phyloP scores from a whole-genome alignment of 1,284 basidiomycete genomes.

The Fistulinella cinereoalba region DNA sequence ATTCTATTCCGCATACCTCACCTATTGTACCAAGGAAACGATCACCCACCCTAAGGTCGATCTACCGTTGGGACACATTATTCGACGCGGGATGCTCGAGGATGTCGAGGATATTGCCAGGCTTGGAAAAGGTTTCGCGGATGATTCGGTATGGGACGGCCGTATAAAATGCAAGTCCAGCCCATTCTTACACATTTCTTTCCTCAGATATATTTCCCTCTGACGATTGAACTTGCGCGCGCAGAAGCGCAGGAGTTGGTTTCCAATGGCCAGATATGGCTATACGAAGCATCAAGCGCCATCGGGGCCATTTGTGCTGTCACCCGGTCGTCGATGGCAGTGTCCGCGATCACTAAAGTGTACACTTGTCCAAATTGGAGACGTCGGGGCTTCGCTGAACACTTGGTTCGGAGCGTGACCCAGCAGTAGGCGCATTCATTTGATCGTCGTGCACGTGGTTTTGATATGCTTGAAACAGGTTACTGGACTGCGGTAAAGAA shows the following conservation, averaged over 20 bases:
- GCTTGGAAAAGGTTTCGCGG: constrained; percentile 57
- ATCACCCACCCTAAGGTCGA: constrained; percentile 35
- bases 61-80: constrained; percentile 31
- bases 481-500: constrained; percentile 38
- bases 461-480: constrained; percentile 26
- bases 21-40: constrained; percentile 49
- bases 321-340: constrained; percentile 40
- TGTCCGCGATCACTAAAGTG: constrained; percentile 51
- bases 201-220: constrained; percentile 53
- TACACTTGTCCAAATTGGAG: constrained; percentile 45
- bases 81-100: constrained; percentile 40
- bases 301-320: constrained; percentile 65
- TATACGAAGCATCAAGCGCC: constrained; percentile 44
- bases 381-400: constrained; percentile 44
- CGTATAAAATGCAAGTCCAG: neutral
- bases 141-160: constrained; percentile 48
- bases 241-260: constrained; percentile 55
- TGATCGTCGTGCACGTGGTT: neutral
- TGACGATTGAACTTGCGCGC: constrained; percentile 42
- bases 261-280: constrained; percentile 55
- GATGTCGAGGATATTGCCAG: constrained; percentile 49
- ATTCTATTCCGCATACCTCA: constrained; percentile 64
- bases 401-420: constrained; percentile 43
- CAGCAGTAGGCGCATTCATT: constrained; percentile 29
- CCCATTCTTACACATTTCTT: constrained; percentile 4